Evolutionary conservation across 768 basidiomycete genomes (phyloP).

Genomic region (Hirschioporus abietinus): DNA sequence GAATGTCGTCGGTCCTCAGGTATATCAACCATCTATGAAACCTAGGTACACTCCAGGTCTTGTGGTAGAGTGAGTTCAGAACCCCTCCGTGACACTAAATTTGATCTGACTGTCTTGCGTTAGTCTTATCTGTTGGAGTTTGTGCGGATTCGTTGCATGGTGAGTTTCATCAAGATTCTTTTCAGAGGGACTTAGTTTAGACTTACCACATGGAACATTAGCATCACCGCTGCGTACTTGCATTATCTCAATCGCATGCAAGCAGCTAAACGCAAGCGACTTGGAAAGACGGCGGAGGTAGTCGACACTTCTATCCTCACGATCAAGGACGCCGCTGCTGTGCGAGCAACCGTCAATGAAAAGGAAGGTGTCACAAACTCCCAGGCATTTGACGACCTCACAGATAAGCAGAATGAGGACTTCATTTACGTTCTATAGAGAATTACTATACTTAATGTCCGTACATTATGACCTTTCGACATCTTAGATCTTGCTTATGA

Average conservation of each 20-base stretch:
- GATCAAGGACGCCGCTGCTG: conserved; percentile 11
- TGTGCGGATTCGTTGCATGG: not conserved
- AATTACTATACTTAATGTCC: not conserved
- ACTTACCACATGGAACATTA: conserved; percentile 9
- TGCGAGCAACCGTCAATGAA: conserved; percentile 9
- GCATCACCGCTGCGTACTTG: conserved; percentile 33
- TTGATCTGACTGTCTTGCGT: not conserved
- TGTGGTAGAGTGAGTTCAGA: not conserved
- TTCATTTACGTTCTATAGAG: conserved; percentile 17
- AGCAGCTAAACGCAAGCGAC: conserved; percentile 24
- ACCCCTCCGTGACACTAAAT: not conserved
- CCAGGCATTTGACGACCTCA: conserved; percentile 34
- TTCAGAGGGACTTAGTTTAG: too few species aligned
- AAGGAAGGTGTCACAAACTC: conserved; percentile 20
- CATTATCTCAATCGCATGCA: conserved; percentile 33
- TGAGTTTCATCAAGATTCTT: not conserved
- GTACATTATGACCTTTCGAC: not conserved
- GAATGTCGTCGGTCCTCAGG: conserved; percentile 26
- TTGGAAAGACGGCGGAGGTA: conserved; percentile 30
- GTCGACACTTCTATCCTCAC: conserved; percentile 36
- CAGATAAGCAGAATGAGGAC: conserved; percentile 29
- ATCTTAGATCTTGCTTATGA: not conserved
- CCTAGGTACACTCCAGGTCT: not conserved
- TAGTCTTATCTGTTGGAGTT: not conserved
- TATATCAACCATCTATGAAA: not conserved